These are phyloP conservation scores for Termitomyces sp. DNA, from an alignment of 768 basidiomycete species.

Conservation along the genomic window DNA sequence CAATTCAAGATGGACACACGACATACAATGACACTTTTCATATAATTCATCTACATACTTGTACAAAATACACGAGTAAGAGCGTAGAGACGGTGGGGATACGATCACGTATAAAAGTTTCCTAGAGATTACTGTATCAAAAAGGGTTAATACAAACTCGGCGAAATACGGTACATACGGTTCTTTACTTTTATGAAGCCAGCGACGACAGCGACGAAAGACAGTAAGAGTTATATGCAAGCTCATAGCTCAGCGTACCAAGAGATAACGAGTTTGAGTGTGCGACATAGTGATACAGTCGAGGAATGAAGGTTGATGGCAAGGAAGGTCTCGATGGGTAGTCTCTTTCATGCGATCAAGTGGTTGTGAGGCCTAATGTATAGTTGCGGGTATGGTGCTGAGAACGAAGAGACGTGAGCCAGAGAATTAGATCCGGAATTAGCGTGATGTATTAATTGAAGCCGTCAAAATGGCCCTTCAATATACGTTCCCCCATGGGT, in stretches of 20 bases:
- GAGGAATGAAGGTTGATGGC: background rate
- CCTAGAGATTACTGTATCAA: background rate
- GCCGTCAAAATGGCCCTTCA: constrained; percentile 89
- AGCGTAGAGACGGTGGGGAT: background rate
- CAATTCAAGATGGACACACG: background rate
- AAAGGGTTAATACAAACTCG: background rate
- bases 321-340: background rate
- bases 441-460: constrained; percentile 65
- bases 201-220: constrained; percentile 3
- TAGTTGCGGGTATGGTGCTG: constrained; percentile 38
- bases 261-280: background rate
- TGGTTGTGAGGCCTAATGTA: constrained; percentile 22
- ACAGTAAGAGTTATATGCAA: constrained; percentile 1
- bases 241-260: constrained; percentile 1
- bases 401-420: constrained; percentile 14
- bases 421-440: no score
- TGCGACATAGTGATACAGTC: constrained; percentile 3
- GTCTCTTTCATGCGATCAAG: constrained; percentile 3
- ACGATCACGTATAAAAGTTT: background rate
- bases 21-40: background rate
- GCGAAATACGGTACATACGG: background rate
- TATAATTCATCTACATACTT: constrained; percentile 3
- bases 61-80: constrained; percentile 5
- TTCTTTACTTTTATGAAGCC: background rate
- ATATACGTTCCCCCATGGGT: constrained; percentile 88